These are phyloP conservation scores for Penicillium bialowiezense DNA, from an alignment of 495 filamentous ascomycete species.

Conservation along the genomic window DNA sequence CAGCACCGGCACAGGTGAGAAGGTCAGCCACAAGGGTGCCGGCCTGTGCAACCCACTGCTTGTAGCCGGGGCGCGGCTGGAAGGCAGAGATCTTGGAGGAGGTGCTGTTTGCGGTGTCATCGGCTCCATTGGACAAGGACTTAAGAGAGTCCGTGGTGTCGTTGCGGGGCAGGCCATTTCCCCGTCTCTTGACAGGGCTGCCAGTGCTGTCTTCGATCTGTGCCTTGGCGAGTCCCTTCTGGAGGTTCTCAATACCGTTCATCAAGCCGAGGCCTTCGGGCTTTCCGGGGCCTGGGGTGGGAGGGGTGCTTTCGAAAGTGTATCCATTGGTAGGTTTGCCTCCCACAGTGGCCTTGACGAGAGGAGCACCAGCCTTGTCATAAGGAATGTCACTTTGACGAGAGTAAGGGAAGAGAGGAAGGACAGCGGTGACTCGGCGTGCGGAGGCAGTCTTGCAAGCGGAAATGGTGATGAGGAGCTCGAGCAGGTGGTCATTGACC, in stretches of 20 bases:
- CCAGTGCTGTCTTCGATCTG: conserved; percentile 55
- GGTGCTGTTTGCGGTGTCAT: conserved; percentile 54
- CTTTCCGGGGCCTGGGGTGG: conserved; percentile 72
- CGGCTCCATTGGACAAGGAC: conserved; percentile 40
- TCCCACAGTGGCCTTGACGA: conserved; percentile 63
- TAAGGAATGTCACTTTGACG: conserved; percentile 94
- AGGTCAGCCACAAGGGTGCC: conserved; percentile 94
- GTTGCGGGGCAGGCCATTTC: conserved; percentile 47
- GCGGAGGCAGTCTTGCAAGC: conserved; percentile 97
- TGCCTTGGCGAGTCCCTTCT: conserved; percentile 62
- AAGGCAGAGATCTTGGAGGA: conserved; percentile 55
- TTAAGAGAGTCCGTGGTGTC: conserved; percentile 61
- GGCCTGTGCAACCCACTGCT: conserved; percentile 97
- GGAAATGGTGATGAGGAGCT: conserved; percentile 92
- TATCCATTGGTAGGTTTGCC: conserved; percentile 58
- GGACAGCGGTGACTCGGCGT: conserved; percentile 83
- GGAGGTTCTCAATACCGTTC: conserved; percentile 61
- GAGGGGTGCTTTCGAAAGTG: conserved; percentile 89
- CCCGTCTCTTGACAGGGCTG: conserved; percentile 39
- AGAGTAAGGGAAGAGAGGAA: conserved; percentile 95
- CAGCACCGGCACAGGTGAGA: conserved; percentile 90
- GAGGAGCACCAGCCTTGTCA: conserved; percentile 87
- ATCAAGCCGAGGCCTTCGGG: conserved; percentile 58
- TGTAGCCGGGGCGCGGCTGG: conserved; percentile 85
- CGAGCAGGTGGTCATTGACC: conserved; percentile 94